Conservation (phyloP, 2,329 filamentous ascomycete species). For the Fonsecaea pugnacius region DNA sequence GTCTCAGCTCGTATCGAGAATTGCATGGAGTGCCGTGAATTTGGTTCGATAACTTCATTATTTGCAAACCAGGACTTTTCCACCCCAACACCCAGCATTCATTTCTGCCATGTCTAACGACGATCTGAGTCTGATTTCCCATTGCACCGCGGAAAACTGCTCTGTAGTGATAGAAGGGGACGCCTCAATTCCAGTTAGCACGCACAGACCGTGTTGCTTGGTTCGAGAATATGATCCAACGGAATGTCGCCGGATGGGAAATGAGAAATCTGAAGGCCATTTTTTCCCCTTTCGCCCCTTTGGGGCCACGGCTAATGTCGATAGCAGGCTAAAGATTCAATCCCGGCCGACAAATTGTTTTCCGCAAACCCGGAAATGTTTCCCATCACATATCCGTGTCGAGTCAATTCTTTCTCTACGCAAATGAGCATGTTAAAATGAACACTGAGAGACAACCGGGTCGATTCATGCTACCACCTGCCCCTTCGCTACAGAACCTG, state of each 20-base stretch:
- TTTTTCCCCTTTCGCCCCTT: not conserved
- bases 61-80: not conserved
- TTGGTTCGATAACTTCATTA: not conserved
- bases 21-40: not conserved
- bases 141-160: not conserved
- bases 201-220: too few relatives aligned
- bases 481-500: not conserved
- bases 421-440: not conserved
- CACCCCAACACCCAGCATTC: not conserved
- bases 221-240: too few relatives aligned
- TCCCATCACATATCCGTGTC: not conserved
- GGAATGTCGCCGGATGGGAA: not conserved
- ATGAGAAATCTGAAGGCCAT: not conserved
- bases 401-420: not conserved
- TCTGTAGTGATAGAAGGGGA: too few relatives aligned
- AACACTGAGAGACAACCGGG: not conserved
- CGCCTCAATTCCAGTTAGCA: too few relatives aligned
- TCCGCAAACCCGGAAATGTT: not conserved
- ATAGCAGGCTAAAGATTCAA: not conserved
- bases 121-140: not conserved
- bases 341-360: not conserved
- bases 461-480: constrained; percentile 4
- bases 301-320: not conserved
- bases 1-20: not conserved
- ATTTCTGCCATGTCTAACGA: not conserved